Evolutionary conservation across 768 basidiomycete genomes (phyloP).

Genomic region (Naganishia vaughanmartiniae): DNA sequence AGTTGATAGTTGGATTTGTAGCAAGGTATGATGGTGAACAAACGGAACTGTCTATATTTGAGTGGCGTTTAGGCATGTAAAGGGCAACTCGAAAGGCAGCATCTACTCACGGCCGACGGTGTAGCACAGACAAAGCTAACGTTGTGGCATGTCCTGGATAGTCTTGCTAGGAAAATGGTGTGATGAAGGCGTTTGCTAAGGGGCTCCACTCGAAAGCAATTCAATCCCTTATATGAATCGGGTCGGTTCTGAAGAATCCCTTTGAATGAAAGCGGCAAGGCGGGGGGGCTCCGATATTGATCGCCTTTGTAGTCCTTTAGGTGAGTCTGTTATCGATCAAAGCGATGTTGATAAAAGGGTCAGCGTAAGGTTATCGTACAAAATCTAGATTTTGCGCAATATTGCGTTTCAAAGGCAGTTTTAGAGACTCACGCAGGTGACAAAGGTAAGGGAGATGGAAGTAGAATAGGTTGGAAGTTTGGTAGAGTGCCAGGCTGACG

Average conservation of each 20-base stretch:
- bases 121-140: conserved; percentile 1
- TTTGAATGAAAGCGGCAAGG: not conserved
- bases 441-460: not conserved
- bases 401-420: conserved; percentile 3
- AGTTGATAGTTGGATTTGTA: not conserved
- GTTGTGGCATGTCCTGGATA: conserved; percentile 15
- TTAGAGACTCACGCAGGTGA: not conserved
- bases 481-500: not conserved
- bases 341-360: conserved; percentile 1
- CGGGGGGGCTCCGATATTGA: not conserved
- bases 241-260: not conserved
- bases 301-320: conserved; percentile 9
- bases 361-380: not conserved
- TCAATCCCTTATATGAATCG: not conserved
- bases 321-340: not conserved
- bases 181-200: not conserved
- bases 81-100: not conserved
- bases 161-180: not conserved
- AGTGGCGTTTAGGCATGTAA: not conserved
- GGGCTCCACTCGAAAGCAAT: conserved; percentile 9
- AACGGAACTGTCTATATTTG: not conserved
- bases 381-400: not conserved
- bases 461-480: not conserved
- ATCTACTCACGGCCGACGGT: conserved; percentile 19
- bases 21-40: conserved; percentile 11